Base-by-base conservation (phyloP, 1,284 basidiomycete species). In the Coniferiporia sulphurascens region DNA sequence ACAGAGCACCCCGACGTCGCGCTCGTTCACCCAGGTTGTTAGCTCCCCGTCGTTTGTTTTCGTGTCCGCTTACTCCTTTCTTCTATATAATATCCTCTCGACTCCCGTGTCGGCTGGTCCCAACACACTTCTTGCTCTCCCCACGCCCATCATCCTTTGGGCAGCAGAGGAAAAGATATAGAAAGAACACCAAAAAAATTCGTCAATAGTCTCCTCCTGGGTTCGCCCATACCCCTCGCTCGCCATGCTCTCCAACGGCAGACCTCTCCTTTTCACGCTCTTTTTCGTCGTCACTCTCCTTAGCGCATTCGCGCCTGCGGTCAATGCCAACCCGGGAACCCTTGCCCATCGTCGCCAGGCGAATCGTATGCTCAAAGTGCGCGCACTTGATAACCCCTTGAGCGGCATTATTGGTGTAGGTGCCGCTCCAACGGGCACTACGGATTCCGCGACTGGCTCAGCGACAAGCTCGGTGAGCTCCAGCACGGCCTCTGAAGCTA, bases 341-440 rank as follows among this genome's bases (percentile, higher is more conserved):
- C 38, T 15, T 41, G 58, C 41, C 46, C 81, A 76, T 52, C 80
- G 82, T 65, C 79, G 79, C 70, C 86, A 88, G 74, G 76, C 67
- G 53, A 81, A 82, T 66, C 86, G 89, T 64, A 73, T 91, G 70
- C 70, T 89, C 65, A 87, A 78, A 73, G 89, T 86, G 70, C 85
- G 88, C 53, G 67, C 73, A 4, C 74, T 75, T 9, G 15, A 15
- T 21, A 27, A 27, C 35, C 38, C 38, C 38, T 8, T 41, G 38
- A 8, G 62, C 44, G 62, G 66, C 8, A 46, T 64, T 51, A 56
- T 65, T 51, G 44, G 53, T 44, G 60, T 58, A n/a, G 60, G 56
- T 22, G 41, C n/a, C 12, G 60, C 55, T 41, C 60, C 60, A 1
- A 27, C 41, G 13, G 35, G 15, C 34, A 4, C 52, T 2, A 15